Evolutionary conservation across 768 basidiomycete species (phyloP), one percentile per base, ranked within the genome.

Genomic region (Tricholoma sp.): DNA sequence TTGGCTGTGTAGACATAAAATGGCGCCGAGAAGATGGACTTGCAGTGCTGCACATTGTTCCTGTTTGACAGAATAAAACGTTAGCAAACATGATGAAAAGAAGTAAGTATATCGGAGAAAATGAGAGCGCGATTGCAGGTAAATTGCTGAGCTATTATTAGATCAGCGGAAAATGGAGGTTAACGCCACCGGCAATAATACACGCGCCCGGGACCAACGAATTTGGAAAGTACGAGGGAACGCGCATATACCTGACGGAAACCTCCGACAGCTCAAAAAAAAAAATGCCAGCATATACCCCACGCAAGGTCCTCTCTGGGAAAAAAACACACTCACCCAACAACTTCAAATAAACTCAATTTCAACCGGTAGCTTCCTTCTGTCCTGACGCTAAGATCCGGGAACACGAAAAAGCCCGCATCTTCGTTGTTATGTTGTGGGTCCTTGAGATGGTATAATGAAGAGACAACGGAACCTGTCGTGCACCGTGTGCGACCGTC

Each of bases 1-100:
- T 97, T 97, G 13, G 93, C 91, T 0, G 94, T 94, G 69, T 94
- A 97, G 10, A 97, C 95, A 59, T 94, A 93, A 71, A 98, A 98
- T 0, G 90, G 84, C 1, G 86, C 82, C 0, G 92, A 94, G 70
- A 87, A 89, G 56, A 94, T 92, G 0, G 88, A 89, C 65, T 91
- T 91, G 75, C 94, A 95, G 67, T 94, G 93, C 41, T 86, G 86
- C 36, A 96, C 92, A 57, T 87, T 88, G 63, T 87, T 86, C 12
- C 90, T 91, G 69, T 48, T 32, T 10, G 6, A 31, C 2, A 45
- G 2, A 11, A 44, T 20, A 44, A 44, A 29, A 28, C 13, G 15
- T 48, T 31, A 49, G 47, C 3, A 24, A n/a, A 17, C 32, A 7
- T 8, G 8, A n/a, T 24, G 6, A 32, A 49, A 2, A 13, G 24